Base-by-base conservation (phyloP, 2,329 filamentous ascomycete genomes). In the Sordariomycetes sp. region DNA sequence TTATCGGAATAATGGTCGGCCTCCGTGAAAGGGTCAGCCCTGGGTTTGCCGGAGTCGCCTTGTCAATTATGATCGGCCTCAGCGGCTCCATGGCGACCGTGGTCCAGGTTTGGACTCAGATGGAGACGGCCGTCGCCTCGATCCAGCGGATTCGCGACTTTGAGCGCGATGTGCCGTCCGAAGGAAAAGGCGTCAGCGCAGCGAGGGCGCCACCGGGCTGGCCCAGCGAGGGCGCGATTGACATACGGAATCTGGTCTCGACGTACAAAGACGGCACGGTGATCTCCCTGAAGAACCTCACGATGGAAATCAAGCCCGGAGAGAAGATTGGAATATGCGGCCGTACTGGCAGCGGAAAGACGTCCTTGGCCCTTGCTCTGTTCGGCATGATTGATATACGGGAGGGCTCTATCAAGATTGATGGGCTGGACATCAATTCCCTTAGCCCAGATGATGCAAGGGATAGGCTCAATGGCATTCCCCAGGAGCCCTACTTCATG, bases 1-100 rank as follows among this genome's bases (percentile, higher is more conserved):
- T 82, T 0, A 72, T 82, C 1, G 65, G 61, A 1, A 59, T 76
- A 1, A 64, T 82, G 0, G 72, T 82, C 1, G 65, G 61, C 1
- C 65, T 82, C 0, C 73, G 77, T 0, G 78, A 79, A 0, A 69
- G 72, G 58, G 60, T 73, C 28, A 32, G 28, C 8, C 28, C 28
- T 32, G 28, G 28, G 17, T 65, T 65, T 4, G 64, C 66, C 3
- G 69, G 65, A 52, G 64, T 69, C 1, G 71, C 68, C 0, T 69
- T 74, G 28, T 32, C 28, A 32, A 32, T 4, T 8, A 32, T 32
- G 28, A 32, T 32, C 28, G 28, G 28, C 28, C 28, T 32, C 8
- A 32, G 28, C 28, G 28, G 28, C 28, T 32, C 28, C 28, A 32
- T 32, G 28, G 8, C 28, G 28, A 32, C 28, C 28, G 28, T 32